phyloP scores from a whole-genome alignment of 129 eudicot genomes.

The Escallonia herrerae region DNA sequence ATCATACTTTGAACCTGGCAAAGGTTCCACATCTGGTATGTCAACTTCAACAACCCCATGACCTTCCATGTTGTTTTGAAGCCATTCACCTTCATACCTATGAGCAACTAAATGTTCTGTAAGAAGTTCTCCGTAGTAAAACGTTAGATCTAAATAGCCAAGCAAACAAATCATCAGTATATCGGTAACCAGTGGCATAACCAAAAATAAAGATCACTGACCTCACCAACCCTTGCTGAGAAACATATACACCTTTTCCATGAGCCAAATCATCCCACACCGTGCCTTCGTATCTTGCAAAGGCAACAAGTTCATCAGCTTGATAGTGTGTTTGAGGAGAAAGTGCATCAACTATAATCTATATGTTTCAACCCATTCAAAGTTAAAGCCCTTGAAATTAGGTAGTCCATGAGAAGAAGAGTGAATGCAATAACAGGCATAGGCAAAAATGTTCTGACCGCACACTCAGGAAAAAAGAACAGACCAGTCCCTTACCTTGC shows the following conservation, averaged over 20 bases:
- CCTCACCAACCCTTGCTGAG: constrained; percentile 86
- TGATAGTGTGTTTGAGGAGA: background rate
- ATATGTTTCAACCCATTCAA: background rate
- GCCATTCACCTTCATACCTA: constrained; percentile 99
- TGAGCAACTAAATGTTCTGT: constrained; percentile 10
- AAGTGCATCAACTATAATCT: background rate
- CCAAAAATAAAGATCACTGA: constrained; percentile 15
- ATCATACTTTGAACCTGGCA: constrained; percentile 90
- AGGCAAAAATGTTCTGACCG: no score
- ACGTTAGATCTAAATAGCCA: background rate
- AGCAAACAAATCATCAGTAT: no score
- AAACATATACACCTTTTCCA: constrained; percentile 89
- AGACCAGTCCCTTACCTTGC: no score
- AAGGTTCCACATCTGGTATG: constrained; percentile 69
- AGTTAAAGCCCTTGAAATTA: background rate
- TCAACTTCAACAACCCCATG: constrained; percentile 97
- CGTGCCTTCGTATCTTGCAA: constrained; percentile 84
- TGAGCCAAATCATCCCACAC: constrained; percentile 95
- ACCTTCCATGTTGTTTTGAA: constrained; percentile 79
- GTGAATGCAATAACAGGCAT: no score
- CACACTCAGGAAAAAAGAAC: no score
- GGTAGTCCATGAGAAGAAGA: background rate
- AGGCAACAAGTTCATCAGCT: background rate
- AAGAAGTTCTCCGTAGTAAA: background rate
- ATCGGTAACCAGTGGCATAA: background rate